phyloP scores from a whole-genome alignment of 1,139 yeast genomes.

The Pichia sp. region DNA sequence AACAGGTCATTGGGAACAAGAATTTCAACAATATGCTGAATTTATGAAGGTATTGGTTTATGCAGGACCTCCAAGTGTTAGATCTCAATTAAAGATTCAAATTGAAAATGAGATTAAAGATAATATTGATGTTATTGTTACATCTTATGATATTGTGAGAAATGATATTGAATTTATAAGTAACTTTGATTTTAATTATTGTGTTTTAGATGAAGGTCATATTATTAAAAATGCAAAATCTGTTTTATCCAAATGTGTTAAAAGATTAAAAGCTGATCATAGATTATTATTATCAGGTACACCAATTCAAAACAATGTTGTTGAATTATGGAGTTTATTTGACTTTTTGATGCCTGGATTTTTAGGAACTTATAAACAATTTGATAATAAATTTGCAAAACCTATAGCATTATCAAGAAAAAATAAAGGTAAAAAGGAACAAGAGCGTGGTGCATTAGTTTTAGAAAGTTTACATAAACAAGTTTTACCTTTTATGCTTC shows the following conservation, averaged over 20 bases:
- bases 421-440: constrained; percentile 89
- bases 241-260: constrained; percentile 84
- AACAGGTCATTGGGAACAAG: constrained; percentile 99
- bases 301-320: constrained; percentile 88
- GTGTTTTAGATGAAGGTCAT: constrained; percentile 97
- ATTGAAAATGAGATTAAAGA: constrained; percentile 7
- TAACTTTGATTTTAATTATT: constrained; percentile 73
- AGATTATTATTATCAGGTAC: constrained; percentile 91
- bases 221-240: constrained; percentile 89
- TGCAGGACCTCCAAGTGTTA: constrained; percentile 84
- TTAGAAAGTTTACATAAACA: constrained; percentile 94
- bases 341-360: constrained; percentile 99
- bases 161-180: constrained; percentile 72
- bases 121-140: constrained; percentile 72
- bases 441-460: constrained; percentile 95
- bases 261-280: constrained; percentile 77
- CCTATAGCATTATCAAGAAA: constrained; percentile 95
- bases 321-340: constrained; percentile 90
- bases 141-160: constrained; percentile 94
- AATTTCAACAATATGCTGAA: constrained; percentile 85
- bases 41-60: constrained; percentile 76
- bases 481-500: constrained; percentile 89
- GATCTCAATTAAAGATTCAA: constrained; percentile 46
- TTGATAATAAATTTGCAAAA: constrained; percentile 92
- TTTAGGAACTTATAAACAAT: constrained; percentile 88